These are phyloP conservation scores for Yamagishiella unicocca DNA, from an alignment of 139 green algal genomes.

Conservation along the genomic window DNA sequence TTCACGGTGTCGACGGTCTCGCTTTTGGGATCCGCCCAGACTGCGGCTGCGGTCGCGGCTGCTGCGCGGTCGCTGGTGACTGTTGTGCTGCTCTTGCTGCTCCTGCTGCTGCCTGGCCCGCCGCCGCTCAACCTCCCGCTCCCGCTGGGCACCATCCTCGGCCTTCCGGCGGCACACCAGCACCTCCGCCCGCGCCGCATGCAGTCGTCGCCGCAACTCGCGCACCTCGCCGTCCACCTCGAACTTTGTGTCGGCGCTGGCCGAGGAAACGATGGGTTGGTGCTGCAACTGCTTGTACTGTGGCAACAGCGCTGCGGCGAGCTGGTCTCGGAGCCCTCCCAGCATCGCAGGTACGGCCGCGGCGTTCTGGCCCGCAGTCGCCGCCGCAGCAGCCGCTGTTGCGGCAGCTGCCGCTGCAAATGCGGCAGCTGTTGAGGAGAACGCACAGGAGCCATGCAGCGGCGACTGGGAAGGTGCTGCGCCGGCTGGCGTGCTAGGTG, in stretches of 20 bases:
- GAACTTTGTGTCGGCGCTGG: neutral
- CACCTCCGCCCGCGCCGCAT: neutral
- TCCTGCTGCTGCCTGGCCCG: neutral
- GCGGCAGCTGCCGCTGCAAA: neutral
- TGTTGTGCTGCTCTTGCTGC: neutral
- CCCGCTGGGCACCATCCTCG: neutral
- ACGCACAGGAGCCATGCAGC: neutral
- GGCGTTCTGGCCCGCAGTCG: neutral
- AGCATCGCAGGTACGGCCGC: neutral
- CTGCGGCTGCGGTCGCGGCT: neutral
- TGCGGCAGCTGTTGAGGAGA: neutral
- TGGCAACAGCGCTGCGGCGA: constrained; percentile 1
- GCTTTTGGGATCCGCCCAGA: neutral
- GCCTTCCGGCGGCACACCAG: neutral
- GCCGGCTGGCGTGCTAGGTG: no score
- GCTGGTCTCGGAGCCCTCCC: neutral
- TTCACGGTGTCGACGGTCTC: neutral
- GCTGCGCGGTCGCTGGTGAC: neutral
- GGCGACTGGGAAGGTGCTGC: neutral
- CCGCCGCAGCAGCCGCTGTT: neutral
- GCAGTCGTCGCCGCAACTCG: constrained; percentile 25
- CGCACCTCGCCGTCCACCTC: neutral
- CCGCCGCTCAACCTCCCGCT: neutral
- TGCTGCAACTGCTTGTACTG: neutral
- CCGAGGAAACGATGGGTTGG: neutral